These are phyloP conservation scores for Lachancea sp. DNA, from an alignment of 805 yeast genomes.

Conservation along the genomic window DNA sequence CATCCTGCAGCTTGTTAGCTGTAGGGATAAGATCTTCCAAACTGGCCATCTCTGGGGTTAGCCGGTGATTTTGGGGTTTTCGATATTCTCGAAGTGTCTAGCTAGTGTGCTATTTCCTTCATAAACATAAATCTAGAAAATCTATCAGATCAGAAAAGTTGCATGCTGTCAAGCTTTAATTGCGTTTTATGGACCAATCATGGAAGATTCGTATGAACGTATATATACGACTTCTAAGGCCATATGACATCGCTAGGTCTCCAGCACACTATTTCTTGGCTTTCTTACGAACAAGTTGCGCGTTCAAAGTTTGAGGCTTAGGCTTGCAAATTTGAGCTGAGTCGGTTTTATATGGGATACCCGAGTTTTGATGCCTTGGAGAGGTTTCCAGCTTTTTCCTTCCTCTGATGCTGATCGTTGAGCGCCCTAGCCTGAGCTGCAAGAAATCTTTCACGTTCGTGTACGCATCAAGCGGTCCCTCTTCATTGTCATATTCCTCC, in stretches of 20 bases:
- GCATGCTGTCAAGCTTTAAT: neutral
- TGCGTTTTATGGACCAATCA: conserved; percentile 3
- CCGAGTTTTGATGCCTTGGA: neutral
- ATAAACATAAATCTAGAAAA: neutral
- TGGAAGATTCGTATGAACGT: neutral
- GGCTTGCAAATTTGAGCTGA: neutral
- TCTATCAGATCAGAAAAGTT: neutral
- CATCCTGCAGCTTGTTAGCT: conserved; percentile 88
- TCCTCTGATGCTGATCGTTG: conserved; percentile 20
- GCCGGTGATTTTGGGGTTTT: neutral
- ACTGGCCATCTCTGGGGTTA: conserved; percentile 23
- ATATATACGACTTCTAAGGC: neutral
- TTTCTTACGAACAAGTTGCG: conserved; percentile 14
- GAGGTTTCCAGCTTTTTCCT: neutral
- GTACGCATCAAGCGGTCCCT: conserved; percentile 36
- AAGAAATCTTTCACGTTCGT: conserved; percentile 29
- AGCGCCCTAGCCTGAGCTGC: conserved; percentile 14
- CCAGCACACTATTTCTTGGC: conserved; percentile 6
- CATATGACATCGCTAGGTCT: neutral
- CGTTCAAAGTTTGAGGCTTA: conserved; percentile 7
- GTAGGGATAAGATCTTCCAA: conserved; percentile 58
- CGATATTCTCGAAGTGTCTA: neutral
- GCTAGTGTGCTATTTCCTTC: neutral
- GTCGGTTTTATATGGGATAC: neutral
- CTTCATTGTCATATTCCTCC: conserved; percentile 39